phyloP scores from a whole-genome alignment of 305 asterid genomes.

The Fraxinus velutina region DNA sequence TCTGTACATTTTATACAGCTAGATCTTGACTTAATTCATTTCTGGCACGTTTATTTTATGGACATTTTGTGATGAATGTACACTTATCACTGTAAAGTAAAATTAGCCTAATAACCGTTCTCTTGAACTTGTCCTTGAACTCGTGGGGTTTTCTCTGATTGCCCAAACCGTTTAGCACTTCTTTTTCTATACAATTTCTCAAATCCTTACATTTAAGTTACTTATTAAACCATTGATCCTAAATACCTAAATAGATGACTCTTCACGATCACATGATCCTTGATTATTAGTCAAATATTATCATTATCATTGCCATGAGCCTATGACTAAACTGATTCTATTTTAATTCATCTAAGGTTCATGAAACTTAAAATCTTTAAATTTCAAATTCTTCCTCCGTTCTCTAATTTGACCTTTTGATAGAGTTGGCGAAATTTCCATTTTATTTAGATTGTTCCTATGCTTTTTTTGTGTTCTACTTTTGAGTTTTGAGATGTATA shows the following conservation, averaged over 20 bases:
- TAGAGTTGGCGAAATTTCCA: neutral
- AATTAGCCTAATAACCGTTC: neutral
- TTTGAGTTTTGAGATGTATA: conserved; percentile 1
- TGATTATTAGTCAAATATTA: neutral
- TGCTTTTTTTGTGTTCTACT: conserved; percentile 11
- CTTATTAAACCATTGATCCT: neutral
- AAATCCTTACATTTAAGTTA: neutral
- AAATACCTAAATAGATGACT: neutral
- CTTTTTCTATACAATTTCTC: neutral
- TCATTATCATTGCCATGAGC: neutral
- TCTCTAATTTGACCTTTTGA: conserved; percentile 15
- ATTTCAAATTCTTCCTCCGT: neutral
- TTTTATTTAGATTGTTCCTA: neutral
- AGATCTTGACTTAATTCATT: neutral
- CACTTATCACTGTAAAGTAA: neutral
- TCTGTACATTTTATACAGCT: neutral
- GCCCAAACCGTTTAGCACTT: neutral
- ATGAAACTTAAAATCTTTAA: neutral
- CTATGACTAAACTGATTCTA: neutral
- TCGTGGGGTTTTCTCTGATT: neutral
- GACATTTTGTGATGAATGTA: neutral
- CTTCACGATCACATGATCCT: neutral
- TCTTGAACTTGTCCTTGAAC: neutral
- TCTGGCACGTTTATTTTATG: neutral
- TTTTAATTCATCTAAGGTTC: neutral